Base-by-base conservation (phyloP, 164 flowering plant genomes). In the Vitis rotundifolia region DNA sequence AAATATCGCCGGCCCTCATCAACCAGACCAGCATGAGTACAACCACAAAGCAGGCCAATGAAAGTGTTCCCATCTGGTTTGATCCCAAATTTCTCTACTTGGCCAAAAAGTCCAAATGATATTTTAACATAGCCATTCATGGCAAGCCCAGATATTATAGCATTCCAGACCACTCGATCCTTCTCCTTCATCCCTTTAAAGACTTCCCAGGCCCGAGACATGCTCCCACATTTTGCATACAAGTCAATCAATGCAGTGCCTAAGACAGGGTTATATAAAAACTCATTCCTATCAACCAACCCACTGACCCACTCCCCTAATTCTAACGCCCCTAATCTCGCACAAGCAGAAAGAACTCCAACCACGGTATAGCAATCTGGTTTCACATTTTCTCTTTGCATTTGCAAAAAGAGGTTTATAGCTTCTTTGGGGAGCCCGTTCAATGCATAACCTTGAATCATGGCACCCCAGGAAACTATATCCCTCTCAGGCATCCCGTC, bases 221-320 rank as follows among this genome's bases (percentile, higher is more conserved):
- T 68, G 68, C 58, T 59, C 47, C 83, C 83, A 70, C 83, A 80
- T 70, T 77, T 80, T 49, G 81, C 68, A 53, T 72, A 80, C 83
- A 80, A 77, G 70, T 80, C 83, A 62, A 80, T 80, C 69, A 80
- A 56, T 5, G 83, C 75, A 14, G 83, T 80, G 12, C 83, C 83
- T 16, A 75, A 12, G 8, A 80, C 69, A 18, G 72, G 80, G 62
- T 80, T 77, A 9, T 64, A 60, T 49, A 72, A 58, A 61, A 80
- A 66, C 62, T 77, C 70, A 50, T 61, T 62, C 55, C 55, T 69
- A 18, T 71, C 71, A 71, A 80, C 69, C 63, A 77, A 66, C 15
- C 54, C 65, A 57, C 78, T 68, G 14, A 71, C 74, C 80, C 78
- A 77, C 1, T 65, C 69, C 61, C 83, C 83, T 50, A 76, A 71